Evolutionary conservation across 164 flowering plant genomes (phyloP), one percentile per base, ranked within the genome.

Genomic region (Santalum album): DNA sequence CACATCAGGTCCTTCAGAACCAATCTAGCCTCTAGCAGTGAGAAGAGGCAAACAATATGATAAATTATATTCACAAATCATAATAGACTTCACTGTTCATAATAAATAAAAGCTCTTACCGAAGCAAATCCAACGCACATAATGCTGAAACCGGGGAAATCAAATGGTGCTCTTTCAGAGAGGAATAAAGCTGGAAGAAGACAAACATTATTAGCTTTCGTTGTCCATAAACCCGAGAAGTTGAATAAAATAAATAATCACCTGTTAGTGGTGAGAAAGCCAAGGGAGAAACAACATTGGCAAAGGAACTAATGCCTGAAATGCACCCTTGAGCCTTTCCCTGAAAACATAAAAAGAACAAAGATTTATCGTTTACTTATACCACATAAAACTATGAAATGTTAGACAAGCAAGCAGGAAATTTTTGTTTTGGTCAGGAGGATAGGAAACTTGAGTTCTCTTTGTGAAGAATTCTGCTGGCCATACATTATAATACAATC

Each of bases 271-370:
- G 83, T 21, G 78, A 69, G 60, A 76, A 81, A 22, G 51, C 61
- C 51, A 78, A 46, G 14, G 81, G 86, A 66, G 83, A 68, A 39
- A 78, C 14, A 47, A 81, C 67, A 55, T 65, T 66, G 34, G 83
- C 78, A 34, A 78, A 69, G n/a, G 81, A 74, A 53, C 70, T 44
- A 63, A 81, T 66, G 55, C 81, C 79, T 14, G 81, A 66, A 56
- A 81, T 69, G 65, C 77, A 74, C n/a, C 86, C 86, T 61, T 78
- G 86, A 59, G 81, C 81, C 71, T 66, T 77, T 18, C 81, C 81
- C 84, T 79, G 62, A 36, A 35, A 34, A 20, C 9, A 50, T 29
- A 29, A 9, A 29, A 29, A 29, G 34, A 9, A 29, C 34, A 29
- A 29, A 29, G n/a, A n/a, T n/a, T n/a, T n/a, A n/a, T n/a, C n/a